A percentile compares a stretch with the other conserved stretches of the same genome.
phyloP scores from a whole-genome alignment of 768 basidiomycete genomes.

The Saitozyma sp. region DNA sequence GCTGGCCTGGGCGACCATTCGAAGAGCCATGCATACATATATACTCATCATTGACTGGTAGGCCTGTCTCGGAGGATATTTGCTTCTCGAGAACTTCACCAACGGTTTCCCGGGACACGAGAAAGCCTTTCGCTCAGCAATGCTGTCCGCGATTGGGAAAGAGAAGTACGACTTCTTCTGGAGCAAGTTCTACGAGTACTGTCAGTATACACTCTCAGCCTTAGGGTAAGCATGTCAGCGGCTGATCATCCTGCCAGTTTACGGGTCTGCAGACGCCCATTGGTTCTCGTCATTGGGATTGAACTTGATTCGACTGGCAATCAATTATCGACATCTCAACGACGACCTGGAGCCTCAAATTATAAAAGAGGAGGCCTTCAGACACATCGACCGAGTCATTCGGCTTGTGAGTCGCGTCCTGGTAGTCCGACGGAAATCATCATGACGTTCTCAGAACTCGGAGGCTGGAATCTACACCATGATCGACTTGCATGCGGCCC shows the following conservation, averaged over 20 bases:
- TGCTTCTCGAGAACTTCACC: not conserved
- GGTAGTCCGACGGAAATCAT: not conserved
- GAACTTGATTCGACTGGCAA: constrained; percentile 66
- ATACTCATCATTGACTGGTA: not conserved
- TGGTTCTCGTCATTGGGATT: constrained; percentile 77
- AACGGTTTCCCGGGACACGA: too few species aligned
- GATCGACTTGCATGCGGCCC: constrained; percentile 70
- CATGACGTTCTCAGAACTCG: constrained; percentile 57
- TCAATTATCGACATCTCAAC: constrained; percentile 51
- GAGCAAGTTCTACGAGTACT: constrained; percentile 6
- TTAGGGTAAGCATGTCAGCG: constrained; percentile 35
- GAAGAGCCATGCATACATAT: too few species aligned
- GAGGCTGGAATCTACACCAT: constrained; percentile 71
- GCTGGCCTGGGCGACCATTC: too few species aligned
- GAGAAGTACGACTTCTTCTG: too few species aligned
- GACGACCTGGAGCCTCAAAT: constrained; percentile 79
- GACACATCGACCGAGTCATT: constrained; percentile 78
- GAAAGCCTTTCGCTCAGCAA: too few species aligned
- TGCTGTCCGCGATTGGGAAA: too few species aligned
- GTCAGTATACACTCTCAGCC: not conserved
- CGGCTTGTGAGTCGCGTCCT: constrained; percentile 53
- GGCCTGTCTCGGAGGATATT: constrained; percentile 1
- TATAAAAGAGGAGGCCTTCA: constrained; percentile 71
- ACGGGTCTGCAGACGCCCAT: constrained; percentile 69
- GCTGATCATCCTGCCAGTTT: constrained; percentile 74